Conservation (phyloP, 768 basidiomycete genomes). For the Multifurca ochricompacta region DNA sequence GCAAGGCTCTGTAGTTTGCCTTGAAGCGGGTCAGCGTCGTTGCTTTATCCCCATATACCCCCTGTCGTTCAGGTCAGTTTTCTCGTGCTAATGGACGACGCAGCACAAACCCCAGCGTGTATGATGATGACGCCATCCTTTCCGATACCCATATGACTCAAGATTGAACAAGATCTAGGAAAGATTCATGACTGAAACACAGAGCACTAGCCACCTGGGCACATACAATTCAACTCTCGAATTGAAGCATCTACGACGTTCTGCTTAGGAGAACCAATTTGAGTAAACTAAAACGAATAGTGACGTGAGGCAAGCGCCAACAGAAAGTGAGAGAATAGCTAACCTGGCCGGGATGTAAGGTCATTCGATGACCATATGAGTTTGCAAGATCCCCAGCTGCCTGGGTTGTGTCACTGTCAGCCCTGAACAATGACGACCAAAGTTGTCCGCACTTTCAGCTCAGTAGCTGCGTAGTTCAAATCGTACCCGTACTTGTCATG, state of each 20-base stretch:
- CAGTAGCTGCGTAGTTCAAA: slow-evolving; percentile 61
- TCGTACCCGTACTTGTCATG: slow-evolving; percentile 76
- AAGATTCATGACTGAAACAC: not conserved
- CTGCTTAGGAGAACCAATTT: slow-evolving; percentile 70
- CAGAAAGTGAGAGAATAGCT: not conserved
- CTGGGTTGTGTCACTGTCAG: slow-evolving; percentile 19
- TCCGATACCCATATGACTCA: slow-evolving; percentile 76
- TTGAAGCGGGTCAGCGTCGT: slow-evolving; percentile 66
- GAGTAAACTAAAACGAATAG: slow-evolving; percentile 42
- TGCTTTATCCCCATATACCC: slow-evolving; percentile 75
- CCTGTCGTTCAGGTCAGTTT: slow-evolving; percentile 30
- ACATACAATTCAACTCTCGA: slow-evolving; percentile 58
- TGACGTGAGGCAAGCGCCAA: not conserved
- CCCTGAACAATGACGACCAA: not conserved
- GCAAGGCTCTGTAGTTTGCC: slow-evolving; percentile 49
- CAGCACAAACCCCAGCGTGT: slow-evolving; percentile 59
- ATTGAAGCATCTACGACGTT: slow-evolving; percentile 69
- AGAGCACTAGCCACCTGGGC: not conserved
- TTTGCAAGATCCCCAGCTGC: slow-evolving; percentile 40
- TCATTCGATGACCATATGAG: slow-evolving; percentile 53
- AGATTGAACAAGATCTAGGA: slow-evolving; percentile 66
- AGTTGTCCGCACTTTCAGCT: slow-evolving; percentile 32
- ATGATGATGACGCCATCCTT: slow-evolving; percentile 85
- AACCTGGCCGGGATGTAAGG: slow-evolving; percentile 78
- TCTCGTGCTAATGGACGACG: not conserved